Percentiles rank a stretch among this genome's conserved stretches.
Evolutionary conservation across 2,329 filamentous ascomycete genomes (phyloP).

Genomic region (Colletotrichum cereale): DNA sequence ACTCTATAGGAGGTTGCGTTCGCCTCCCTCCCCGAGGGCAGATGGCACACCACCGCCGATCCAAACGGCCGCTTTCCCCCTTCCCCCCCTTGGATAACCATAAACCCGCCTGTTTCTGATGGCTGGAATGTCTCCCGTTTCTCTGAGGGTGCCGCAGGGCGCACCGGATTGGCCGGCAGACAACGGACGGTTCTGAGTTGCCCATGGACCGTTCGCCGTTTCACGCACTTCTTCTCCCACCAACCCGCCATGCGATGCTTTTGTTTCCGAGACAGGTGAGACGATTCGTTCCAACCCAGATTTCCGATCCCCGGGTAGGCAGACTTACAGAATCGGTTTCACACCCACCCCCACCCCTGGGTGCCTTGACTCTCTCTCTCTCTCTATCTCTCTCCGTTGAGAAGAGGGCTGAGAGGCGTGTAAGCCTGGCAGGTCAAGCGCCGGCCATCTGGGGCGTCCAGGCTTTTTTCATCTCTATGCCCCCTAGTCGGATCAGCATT

Average conservation of each 20-base stretch:
- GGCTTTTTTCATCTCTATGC: not conserved
- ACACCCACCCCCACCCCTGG: not conserved
- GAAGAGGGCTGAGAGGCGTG: not conserved
- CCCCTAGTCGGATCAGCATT: not conserved
- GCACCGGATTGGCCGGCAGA: not conserved
- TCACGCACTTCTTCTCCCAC: not conserved
- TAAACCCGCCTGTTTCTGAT: not conserved
- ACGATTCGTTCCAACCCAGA: constrained; percentile 28
- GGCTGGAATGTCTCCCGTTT: not conserved
- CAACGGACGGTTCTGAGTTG: constrained; percentile 1
- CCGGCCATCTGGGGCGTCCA: not conserved
- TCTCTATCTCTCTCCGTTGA: no score
- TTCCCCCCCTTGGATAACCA: no score
- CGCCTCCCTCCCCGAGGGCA: not conserved
- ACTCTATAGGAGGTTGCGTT: not conserved
- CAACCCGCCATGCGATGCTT: not conserved
- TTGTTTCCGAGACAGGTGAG: constrained; percentile 25
- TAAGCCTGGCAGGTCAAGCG: not conserved
- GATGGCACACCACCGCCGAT: not conserved
- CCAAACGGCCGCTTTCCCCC: not conserved
- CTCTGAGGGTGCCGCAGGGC: not conserved
- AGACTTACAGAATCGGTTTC: not conserved
- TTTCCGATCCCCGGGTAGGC: not conserved
- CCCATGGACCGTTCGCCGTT: constrained; percentile 13
- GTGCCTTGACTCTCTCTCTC: not conserved